Evolutionary conservation across 2,329 filamentous ascomycete species (phyloP).

Genomic region (Botrytis pseudocinerea): DNA sequence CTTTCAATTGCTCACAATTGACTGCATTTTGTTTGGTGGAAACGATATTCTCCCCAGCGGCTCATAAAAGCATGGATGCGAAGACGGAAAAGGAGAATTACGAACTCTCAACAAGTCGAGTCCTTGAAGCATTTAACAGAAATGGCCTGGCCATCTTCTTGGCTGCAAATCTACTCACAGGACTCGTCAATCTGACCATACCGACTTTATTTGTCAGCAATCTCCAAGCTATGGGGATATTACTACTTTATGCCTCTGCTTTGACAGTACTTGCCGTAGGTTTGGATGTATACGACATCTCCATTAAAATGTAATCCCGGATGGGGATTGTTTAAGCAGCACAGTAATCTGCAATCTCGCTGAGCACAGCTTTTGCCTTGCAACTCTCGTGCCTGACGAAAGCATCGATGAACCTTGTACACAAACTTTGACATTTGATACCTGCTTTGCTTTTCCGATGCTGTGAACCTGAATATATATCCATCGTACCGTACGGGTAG

Average conservation of each 20-base stretch:
- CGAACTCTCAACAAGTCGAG: slow-evolving; percentile 70
- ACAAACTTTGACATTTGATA: slow-evolving; percentile 4
- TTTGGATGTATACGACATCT: slow-evolving; percentile 50
- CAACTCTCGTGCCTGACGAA: neutral
- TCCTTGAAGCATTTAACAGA: slow-evolving; percentile 83
- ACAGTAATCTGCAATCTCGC: slow-evolving; percentile 15
- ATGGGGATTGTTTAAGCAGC: neutral
- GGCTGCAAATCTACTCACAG: slow-evolving; percentile 85
- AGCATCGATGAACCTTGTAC: slow-evolving; percentile 15
- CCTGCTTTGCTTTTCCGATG: neutral
- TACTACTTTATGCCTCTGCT: slow-evolving; percentile 69
- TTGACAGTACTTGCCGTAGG: slow-evolving; percentile 68
- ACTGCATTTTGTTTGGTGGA: slow-evolving; percentile 78
- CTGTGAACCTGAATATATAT: neutral
- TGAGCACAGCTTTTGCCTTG: slow-evolving; percentile 6
- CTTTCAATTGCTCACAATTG: slow-evolving; percentile 86
- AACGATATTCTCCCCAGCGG: slow-evolving; percentile 71
- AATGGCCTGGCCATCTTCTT: slow-evolving; percentile 87
- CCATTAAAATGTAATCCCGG: slow-evolving; percentile 23
- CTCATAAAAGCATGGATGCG: slow-evolving; percentile 54
- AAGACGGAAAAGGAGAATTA: slow-evolving; percentile 64
- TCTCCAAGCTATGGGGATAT: slow-evolving; percentile 66
- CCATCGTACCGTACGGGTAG: neutral
- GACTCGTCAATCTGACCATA: slow-evolving; percentile 82
- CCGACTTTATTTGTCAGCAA: slow-evolving; percentile 74